Conservation (phyloP, 129 eudicot genomes). For the Tagetes patula region DNA sequence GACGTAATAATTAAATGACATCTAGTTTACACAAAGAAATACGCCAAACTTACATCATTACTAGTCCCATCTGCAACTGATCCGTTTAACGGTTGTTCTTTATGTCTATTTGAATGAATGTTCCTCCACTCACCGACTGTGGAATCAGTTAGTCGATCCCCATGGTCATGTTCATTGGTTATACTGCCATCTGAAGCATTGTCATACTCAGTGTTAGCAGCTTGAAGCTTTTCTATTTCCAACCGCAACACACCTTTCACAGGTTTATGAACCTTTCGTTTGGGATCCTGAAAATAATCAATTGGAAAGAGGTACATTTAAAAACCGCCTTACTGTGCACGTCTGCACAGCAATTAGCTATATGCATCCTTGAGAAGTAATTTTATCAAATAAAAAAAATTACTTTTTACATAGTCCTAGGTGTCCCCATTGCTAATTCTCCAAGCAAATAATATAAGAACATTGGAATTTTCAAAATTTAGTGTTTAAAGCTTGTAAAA, state of each 20-base stretch:
- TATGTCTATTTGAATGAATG: conserved; percentile 59
- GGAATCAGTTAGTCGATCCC: conserved; percentile 53
- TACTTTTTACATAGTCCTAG: background rate
- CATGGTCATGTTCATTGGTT: conserved; percentile 58
- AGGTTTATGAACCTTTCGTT: conserved; percentile 95
- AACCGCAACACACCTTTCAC: conserved; percentile 87
- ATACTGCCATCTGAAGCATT: conserved; percentile 67
- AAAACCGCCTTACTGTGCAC: background rate
- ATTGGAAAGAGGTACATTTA: background rate
- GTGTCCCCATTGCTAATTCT: background rate
- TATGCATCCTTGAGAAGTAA: background rate
- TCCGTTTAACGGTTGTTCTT: conserved; percentile 66
- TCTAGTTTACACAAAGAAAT: background rate
- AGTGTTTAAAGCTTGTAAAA: background rate
- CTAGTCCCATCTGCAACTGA: conserved; percentile 44
- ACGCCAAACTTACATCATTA: conserved; percentile 64
- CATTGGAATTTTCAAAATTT: background rate
- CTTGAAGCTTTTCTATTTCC: conserved; percentile 95
- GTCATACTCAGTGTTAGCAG: conserved; percentile 63
- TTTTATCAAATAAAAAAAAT: background rate
- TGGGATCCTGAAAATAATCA: conserved; percentile 69
- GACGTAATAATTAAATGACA: background rate
- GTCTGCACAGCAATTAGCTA: background rate
- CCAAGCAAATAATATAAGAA: conserved; percentile 8
- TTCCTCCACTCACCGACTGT: conserved; percentile 40